Percentiles rank a stretch among this genome's conserved stretches.
Conservation (phyloP, 1,284 basidiomycete genomes). For the Irpex rosettiformis region DNA sequence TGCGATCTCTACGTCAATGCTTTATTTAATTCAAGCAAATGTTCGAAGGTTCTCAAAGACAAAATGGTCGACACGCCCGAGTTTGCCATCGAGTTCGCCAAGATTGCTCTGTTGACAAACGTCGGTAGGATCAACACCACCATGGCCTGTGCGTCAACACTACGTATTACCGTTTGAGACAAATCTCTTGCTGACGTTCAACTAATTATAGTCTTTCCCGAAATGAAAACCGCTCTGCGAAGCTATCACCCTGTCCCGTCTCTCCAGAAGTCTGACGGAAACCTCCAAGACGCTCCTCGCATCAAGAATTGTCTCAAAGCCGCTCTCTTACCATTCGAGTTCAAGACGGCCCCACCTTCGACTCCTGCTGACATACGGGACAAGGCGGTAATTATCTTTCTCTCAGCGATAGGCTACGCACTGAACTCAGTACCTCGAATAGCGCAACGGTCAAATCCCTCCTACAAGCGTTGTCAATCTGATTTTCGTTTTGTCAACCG, state of each 20-base stretch:
- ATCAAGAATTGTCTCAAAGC: conserved; percentile 79
- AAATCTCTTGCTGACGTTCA: conserved; percentile 4
- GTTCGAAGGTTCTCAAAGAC: conserved; percentile 61
- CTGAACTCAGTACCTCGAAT: conserved; percentile 13
- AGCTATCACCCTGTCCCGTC: conserved; percentile 83
- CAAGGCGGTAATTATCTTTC: conserved; percentile 46
- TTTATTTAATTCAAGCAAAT: conserved; percentile 65
- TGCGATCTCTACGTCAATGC: conserved; percentile 76
- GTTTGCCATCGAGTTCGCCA: conserved; percentile 75
- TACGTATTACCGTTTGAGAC: too few relatives aligned
- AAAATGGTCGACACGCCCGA: conserved; percentile 63
- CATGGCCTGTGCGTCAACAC: conserved; percentile 66
- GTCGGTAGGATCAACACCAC: conserved; percentile 83
- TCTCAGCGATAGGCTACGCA: not conserved
- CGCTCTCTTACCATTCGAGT: conserved; percentile 71
- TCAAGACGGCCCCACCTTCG: conserved; percentile 59
- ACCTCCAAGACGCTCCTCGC: conserved; percentile 79
- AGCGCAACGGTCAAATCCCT: conserved; percentile 60
- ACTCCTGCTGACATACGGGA: conserved; percentile 69
- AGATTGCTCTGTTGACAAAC: conserved; percentile 75
- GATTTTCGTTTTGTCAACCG: conserved; percentile 65
- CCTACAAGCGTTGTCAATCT: conserved; percentile 80
- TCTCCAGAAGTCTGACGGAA: conserved; percentile 72
- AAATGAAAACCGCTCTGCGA: conserved; percentile 80
- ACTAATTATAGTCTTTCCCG: conserved; percentile 54